These are phyloP conservation scores for Cinnamomum micranthum DNA, from an alignment of 164 flowering plant genomes.

Conservation along the genomic window DNA sequence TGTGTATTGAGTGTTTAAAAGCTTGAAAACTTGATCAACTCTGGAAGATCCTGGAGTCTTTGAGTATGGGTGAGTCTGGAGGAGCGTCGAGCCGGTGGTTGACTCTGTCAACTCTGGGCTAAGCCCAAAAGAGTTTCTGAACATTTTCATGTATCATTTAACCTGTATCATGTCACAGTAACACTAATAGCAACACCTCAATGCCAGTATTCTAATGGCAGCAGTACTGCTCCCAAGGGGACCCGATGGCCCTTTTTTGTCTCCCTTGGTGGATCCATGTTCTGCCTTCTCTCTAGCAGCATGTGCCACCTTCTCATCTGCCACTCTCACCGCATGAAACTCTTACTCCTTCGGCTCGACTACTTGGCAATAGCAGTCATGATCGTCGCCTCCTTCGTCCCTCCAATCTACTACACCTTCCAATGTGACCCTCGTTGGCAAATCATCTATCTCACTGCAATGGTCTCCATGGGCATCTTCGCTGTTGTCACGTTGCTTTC, in stretches of 20 bases:
- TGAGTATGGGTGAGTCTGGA: too few relatives aligned
- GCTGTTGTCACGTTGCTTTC: too few relatives aligned
- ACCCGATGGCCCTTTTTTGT: constrained; percentile 96
- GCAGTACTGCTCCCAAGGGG: too few relatives aligned
- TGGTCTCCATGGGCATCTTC: constrained; percentile 59
- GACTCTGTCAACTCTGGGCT: too few relatives aligned
- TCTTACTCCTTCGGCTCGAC: constrained; percentile 88
- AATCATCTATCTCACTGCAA: constrained; percentile 78
- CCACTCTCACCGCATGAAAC: constrained; percentile 73
- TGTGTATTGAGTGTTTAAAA: too few relatives aligned
- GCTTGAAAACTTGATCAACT: too few relatives aligned
- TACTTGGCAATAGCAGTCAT: constrained; percentile 98
- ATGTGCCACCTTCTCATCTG: constrained; percentile 89
- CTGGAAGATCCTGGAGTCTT: too few relatives aligned
- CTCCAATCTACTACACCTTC: constrained; percentile 94
- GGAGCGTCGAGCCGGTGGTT: too few relatives aligned
- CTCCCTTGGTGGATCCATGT: constrained; percentile 98
- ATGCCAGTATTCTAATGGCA: constrained; percentile 45
- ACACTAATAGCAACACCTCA: constrained; percentile 35
- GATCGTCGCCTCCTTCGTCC: constrained; percentile 87
- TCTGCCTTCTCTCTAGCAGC: constrained; percentile 91
- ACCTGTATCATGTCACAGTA: too few relatives aligned
- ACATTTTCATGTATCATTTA: too few relatives aligned
- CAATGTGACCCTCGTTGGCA: constrained; percentile 90
- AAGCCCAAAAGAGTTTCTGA: too few relatives aligned